These are phyloP conservation scores for Cystoisospora suis DNA, from an alignment of 169 alveolate species.

Conservation along the genomic window DNA sequence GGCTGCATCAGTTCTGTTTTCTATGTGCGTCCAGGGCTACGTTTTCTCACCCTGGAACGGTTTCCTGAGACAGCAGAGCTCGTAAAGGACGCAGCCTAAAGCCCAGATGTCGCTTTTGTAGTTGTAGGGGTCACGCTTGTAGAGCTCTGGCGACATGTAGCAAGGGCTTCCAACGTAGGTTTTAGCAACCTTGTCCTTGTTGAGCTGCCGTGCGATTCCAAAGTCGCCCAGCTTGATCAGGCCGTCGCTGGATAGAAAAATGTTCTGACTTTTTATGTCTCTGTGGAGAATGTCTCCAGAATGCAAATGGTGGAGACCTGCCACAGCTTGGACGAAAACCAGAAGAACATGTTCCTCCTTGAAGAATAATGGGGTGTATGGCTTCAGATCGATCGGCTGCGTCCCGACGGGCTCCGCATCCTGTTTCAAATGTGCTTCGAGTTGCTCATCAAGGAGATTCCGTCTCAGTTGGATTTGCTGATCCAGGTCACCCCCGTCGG, in stretches of 20 bases:
- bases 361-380: slow-evolving; percentile 18
- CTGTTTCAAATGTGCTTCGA: not conserved
- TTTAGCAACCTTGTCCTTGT: slow-evolving; percentile 53
- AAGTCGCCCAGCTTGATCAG: slow-evolving; percentile 92
- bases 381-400: not conserved
- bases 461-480: slow-evolving; percentile 27
- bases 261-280: slow-evolving; percentile 92
- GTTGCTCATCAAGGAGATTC: slow-evolving; percentile 37
- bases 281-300: slow-evolving; percentile 90
- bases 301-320: slow-evolving; percentile 90
- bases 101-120: slow-evolving; percentile 93
- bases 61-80: slow-evolving; percentile 76
- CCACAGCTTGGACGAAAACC: slow-evolving; percentile 86
- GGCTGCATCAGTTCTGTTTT: too few species aligned
- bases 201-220: slow-evolving; percentile 91
- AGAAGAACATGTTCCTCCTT: slow-evolving; percentile 35
- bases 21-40: too few species aligned
- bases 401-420: not conserved
- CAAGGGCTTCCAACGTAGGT: slow-evolving; percentile 50
- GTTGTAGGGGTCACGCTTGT: slow-evolving; percentile 79
- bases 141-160: slow-evolving; percentile 58
- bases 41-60: slow-evolving; percentile 43
- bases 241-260: slow-evolving; percentile 82
- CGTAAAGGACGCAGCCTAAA: slow-evolving; percentile 92
- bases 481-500: slow-evolving; percentile 46